Conservation (phyloP, 208 protist genomes). For the Leishmania amazonensis region DNA sequence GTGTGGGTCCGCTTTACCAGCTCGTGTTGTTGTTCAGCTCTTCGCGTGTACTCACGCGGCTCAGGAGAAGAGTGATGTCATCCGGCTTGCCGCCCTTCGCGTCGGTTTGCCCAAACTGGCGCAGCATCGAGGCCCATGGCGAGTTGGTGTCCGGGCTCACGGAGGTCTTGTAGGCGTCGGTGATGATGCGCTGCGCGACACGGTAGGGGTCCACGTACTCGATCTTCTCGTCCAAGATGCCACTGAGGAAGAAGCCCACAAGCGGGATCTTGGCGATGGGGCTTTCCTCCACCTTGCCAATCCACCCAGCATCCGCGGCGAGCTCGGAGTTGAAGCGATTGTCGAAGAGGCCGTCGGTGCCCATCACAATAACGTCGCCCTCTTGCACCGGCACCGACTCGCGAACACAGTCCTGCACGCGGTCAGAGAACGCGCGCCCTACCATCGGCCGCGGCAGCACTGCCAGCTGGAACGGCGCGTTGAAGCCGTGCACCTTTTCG, state of each 20-base stretch:
- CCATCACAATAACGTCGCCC: slow-evolving; percentile 92
- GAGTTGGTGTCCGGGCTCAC: slow-evolving; percentile 67
- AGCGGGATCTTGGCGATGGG: slow-evolving; percentile 72
- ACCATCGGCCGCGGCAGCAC: slow-evolving; percentile 71
- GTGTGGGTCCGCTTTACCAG: slow-evolving; percentile 37
- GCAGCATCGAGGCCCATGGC: slow-evolving; percentile 87
- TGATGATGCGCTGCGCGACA: slow-evolving; percentile 87
- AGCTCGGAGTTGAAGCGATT: slow-evolving; percentile 91
- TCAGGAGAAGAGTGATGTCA: slow-evolving; percentile 90
- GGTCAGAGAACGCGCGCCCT: slow-evolving; percentile 75
- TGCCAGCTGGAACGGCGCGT: slow-evolving; percentile 92
- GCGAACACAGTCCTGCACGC: slow-evolving; percentile 67
- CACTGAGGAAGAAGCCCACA: slow-evolving; percentile 79
- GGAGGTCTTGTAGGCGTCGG: slow-evolving; percentile 79
- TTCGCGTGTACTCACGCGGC: slow-evolving; percentile 84
- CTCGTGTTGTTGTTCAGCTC: slow-evolving; percentile 60
- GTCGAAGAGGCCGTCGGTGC: slow-evolving; percentile 94
- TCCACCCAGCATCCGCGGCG: slow-evolving; percentile 78
- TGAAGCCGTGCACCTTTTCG: slow-evolving; percentile 92
- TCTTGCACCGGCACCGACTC: slow-evolving; percentile 79
- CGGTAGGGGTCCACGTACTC: slow-evolving; percentile 89
- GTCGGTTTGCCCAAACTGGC: slow-evolving; percentile 64
- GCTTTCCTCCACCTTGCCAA: slow-evolving; percentile 71
- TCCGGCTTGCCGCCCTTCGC: slow-evolving; percentile 90
- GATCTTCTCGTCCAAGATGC: slow-evolving; percentile 64